Conservation (phyloP, 495 filamentous ascomycete species). For the Apiosordaria backusii region DNA sequence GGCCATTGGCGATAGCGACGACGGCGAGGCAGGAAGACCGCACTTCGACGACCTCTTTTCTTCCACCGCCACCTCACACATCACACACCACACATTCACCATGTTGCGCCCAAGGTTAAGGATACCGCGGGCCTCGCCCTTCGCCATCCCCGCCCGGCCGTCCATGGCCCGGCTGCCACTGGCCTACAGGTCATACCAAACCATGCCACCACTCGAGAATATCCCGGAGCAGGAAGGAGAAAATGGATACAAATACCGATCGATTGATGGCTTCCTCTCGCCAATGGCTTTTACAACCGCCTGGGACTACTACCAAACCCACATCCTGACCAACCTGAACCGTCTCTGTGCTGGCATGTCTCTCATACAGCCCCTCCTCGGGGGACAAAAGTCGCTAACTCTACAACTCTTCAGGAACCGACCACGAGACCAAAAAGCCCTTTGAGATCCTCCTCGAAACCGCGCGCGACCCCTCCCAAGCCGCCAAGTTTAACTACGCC, state of each 20-base stretch:
- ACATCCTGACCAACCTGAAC: constrained; percentile 73
- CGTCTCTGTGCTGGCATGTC: constrained; percentile 64
- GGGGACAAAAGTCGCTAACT: not conserved
- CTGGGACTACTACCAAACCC: constrained; percentile 77
- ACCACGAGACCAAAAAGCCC: constrained; percentile 49
- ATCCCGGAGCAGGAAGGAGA: constrained; percentile 41
- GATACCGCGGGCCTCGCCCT: constrained; percentile 33
- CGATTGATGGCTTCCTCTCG: constrained; percentile 53
- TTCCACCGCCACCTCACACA: not conserved
- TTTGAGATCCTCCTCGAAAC: constrained; percentile 63
- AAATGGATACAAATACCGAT: not conserved
- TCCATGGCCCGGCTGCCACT: constrained; percentile 24
- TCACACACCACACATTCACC: constrained; percentile 15
- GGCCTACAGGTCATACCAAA: constrained; percentile 41
- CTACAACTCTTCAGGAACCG: constrained; percentile 41
- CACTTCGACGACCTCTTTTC: not conserved
- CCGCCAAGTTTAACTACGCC: constrained; percentile 87
- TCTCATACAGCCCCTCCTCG: not conserved
- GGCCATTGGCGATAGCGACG: constrained; percentile 11
- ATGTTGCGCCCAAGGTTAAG: constrained; percentile 48
- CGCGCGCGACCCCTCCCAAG: constrained; percentile 71
- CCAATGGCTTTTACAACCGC: constrained; percentile 64
- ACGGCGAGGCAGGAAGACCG: constrained; percentile 1
- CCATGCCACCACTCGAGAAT: constrained; percentile 57
- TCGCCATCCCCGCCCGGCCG: constrained; percentile 20